Evolutionary conservation across 2,329 filamentous ascomycete species (phyloP).

Genomic region (Elsinoe necatrix): DNA sequence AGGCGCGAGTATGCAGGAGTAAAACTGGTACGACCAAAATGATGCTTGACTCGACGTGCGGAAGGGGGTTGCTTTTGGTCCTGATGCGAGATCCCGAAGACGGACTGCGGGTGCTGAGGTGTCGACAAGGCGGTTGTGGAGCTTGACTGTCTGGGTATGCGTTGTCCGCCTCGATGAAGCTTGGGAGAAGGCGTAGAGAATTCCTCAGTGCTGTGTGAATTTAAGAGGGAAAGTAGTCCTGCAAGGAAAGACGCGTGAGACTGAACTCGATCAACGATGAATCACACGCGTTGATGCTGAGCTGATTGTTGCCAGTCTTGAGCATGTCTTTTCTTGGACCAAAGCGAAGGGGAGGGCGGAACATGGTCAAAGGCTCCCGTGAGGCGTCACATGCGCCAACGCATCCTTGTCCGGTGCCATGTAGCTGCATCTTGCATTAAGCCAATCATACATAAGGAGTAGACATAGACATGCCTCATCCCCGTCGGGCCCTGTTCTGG

Average conservation of each 20-base stretch:
- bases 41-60: not conserved
- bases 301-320: not conserved
- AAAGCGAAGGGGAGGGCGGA: not conserved
- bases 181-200: not conserved
- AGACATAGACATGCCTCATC: not conserved
- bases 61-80: conserved; percentile 1
- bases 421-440: not conserved
- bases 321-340: not conserved
- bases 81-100: conserved; percentile 11
- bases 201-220: not conserved
- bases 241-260: not conserved
- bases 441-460: not conserved
- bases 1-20: conserved; percentile 6
- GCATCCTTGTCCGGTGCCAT: conserved; percentile 6
- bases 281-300: not conserved
- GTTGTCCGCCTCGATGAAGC: conserved; percentile 6
- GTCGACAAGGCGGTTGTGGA: conserved; percentile 14
- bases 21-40: conserved; percentile 7
- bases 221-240: not conserved
- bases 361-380: not conserved
- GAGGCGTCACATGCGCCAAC: conserved; percentile 12
- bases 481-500: conserved; percentile 1
- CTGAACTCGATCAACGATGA: not conserved
- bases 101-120: conserved; percentile 16
- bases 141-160: conserved; percentile 8